These are phyloP conservation scores for Fusarium verticillioides DNA, from an alignment of 2,329 filamentous ascomycete genomes.

Conservation along the genomic window DNA sequence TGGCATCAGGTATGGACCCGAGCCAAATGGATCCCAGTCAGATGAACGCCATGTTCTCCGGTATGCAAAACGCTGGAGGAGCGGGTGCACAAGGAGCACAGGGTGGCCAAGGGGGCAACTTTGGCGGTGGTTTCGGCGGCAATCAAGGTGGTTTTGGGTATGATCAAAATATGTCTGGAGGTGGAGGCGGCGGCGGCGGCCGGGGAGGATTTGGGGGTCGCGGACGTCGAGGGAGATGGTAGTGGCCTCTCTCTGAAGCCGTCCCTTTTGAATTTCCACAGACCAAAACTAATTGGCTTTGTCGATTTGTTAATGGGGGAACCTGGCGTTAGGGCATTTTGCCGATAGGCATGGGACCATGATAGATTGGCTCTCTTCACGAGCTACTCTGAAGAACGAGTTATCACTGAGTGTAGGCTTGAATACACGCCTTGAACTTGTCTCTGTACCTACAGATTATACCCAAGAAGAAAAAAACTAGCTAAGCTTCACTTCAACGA, in stretches of 20 bases:
- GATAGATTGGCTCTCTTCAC: constrained; percentile 36
- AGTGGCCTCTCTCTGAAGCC: background rate
- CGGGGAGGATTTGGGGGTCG: constrained; percentile 49
- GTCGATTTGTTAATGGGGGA: constrained; percentile 39
- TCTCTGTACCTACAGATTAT: background rate
- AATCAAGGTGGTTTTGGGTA: constrained; percentile 64
- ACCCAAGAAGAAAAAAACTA: background rate
- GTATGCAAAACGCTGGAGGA: constrained; percentile 62
- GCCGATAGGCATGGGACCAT: constrained; percentile 35
- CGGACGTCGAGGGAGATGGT: constrained; percentile 44
- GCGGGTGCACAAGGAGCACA: constrained; percentile 55
- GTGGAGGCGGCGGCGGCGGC: constrained; percentile 49
- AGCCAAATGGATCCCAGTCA: constrained; percentile 72
- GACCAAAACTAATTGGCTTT: constrained; percentile 19
- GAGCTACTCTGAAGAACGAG: constrained; percentile 12
- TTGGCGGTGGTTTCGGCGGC: constrained; percentile 64
- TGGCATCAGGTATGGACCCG: constrained; percentile 72
- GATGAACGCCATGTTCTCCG: constrained; percentile 69
- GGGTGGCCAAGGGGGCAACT: constrained; percentile 63
- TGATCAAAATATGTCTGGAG: constrained; percentile 59
- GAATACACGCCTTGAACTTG: constrained; percentile 5
- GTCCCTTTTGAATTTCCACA: background rate
- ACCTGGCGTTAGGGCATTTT: constrained; percentile 43
- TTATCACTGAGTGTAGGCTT: constrained; percentile 1
- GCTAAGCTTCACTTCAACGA: constrained; percentile 24